Evolutionary conservation across 345 rosid species (phyloP).

Genomic region (Sonneratia caseolaris): DNA sequence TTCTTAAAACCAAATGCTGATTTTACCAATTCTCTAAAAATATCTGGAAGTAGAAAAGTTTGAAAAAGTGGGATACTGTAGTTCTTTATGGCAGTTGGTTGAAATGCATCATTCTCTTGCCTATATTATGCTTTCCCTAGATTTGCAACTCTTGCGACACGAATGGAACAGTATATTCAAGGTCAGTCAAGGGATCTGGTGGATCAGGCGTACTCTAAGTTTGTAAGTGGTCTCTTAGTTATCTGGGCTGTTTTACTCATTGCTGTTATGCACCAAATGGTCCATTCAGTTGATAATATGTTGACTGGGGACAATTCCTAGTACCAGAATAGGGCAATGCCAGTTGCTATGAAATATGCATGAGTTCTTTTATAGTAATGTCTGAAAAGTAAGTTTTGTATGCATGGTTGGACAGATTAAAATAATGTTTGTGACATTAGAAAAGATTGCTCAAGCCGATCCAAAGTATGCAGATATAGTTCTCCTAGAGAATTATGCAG

Average conservation of each 20-base stretch:
- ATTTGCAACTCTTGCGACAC: constrained; percentile 96
- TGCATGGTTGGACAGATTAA: constrained; percentile 57
- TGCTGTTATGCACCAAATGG: not conserved
- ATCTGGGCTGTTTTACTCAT: not conserved
- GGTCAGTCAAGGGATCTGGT: constrained; percentile 97
- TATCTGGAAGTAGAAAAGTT: not conserved
- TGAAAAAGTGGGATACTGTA: not conserved
- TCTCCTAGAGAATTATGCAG: constrained; percentile 94
- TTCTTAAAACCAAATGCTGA: not conserved
- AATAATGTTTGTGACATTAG: constrained; percentile 87
- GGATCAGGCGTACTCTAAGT: constrained; percentile 95
- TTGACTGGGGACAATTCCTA: not conserved
- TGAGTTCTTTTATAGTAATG: not conserved
- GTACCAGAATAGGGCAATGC: not conserved
- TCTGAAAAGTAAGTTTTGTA: not conserved
- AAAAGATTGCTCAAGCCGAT: constrained; percentile 89
- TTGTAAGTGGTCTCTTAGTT: constrained; percentile 46
- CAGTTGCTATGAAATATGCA: not conserved
- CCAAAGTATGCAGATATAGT: constrained; percentile 86
- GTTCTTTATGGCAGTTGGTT: not conserved
- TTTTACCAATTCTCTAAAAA: not conserved
- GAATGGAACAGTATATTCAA: constrained; percentile 98
- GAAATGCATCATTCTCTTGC: not conserved
- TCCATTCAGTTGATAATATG: not conserved
- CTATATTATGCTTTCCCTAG: constrained; percentile 20